These are phyloP conservation scores for Ambrosia artemisiifolia DNA, from an alignment of 129 eudicot genomes.

Conservation along the genomic window DNA sequence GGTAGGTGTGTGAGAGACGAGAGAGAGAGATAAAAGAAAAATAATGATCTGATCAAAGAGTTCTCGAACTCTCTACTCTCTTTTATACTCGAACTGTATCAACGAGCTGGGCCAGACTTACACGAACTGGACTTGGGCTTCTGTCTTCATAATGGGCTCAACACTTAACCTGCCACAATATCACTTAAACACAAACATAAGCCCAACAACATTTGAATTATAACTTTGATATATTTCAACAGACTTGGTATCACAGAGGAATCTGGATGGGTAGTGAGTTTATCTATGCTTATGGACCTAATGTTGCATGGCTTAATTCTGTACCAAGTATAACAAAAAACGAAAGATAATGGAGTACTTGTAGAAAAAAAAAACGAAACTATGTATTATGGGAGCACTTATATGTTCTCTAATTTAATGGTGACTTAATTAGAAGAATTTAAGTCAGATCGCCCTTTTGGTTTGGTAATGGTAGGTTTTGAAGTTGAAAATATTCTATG, in stretches of 20 bases:
- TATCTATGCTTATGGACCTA: slow-evolving; percentile 12
- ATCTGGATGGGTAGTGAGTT: not conserved
- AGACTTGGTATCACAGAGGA: not conserved
- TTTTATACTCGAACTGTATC: no score
- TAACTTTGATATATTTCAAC: no score
- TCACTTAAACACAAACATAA: no score
- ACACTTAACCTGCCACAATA: no score
- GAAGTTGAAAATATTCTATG: slow-evolving; percentile 14
- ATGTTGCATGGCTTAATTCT: not conserved
- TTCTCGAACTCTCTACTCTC: no score
- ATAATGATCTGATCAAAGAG: no score
- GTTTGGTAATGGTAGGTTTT: slow-evolving; percentile 13
- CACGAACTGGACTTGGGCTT: no score
- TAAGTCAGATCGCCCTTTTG: not conserved
- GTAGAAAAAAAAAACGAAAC: not conserved
- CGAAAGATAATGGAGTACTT: slow-evolving; percentile 1
- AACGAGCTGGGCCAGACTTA: no score
- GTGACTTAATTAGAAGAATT: not conserved
- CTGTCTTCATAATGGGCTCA: no score
- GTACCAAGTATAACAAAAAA: not conserved
- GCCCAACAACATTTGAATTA: no score
- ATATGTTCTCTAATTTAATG: slow-evolving; percentile 7
- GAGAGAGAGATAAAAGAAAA: no score
- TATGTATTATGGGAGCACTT: not conserved
- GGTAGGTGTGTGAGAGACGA: no score